Base-by-base conservation (phyloP, 163 green algal genomes). In the Smithsoniella earleae region DNA sequence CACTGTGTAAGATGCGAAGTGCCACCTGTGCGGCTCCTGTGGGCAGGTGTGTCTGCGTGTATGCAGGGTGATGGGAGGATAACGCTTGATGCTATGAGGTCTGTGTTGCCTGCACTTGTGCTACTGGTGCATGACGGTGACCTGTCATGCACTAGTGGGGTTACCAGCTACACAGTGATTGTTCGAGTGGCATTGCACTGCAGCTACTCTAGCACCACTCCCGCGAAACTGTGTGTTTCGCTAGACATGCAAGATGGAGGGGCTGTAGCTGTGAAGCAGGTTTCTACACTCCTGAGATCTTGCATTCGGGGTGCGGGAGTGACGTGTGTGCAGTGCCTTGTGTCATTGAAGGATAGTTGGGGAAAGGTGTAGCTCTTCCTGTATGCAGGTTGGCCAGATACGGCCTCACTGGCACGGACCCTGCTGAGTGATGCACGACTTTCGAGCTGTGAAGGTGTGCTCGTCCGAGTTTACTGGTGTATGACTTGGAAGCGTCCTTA, bases 81-180 rank as follows among this genome's bases (percentile, higher is more conserved):
- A n/a, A 69, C 6, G 0, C 31, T 40, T 30, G 58, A 69, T 31
- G 58, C 38, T 18, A 33, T 69, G 10, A 69, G 25, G 58, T 34
- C 38, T 34, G 27, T 69, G 58, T 13, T 69, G 25, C 58, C 58
- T 69, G 58, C 58, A 13, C 31, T 69, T 69, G 58, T 31, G 6
- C 25, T 34, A 38, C 58, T 40, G 58, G 30, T 40, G 58, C 10
- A 6, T n/a, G 58, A 13, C 31, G 18, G 6, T 30, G 58, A 30
- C 58, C 43, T 13, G 58, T 30, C 25, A 43, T n/a, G 25, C 34
- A 33, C 27, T 45, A 13, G 22, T 6, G 8, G 27, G 8, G 30
- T 69, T 33, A n/a, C 30, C 6, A 5, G 27, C 5, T n/a, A 69
- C 16, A 33, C 22, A 1, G 25, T 69, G 27, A 8, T 69, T 30